Percentiles rank a stretch among this genome's conserved stretches.
These are phyloP conservation scores for Herpetomonas tarakana DNA, from an alignment of 208 protist genomes.

Conservation along the genomic window DNA sequence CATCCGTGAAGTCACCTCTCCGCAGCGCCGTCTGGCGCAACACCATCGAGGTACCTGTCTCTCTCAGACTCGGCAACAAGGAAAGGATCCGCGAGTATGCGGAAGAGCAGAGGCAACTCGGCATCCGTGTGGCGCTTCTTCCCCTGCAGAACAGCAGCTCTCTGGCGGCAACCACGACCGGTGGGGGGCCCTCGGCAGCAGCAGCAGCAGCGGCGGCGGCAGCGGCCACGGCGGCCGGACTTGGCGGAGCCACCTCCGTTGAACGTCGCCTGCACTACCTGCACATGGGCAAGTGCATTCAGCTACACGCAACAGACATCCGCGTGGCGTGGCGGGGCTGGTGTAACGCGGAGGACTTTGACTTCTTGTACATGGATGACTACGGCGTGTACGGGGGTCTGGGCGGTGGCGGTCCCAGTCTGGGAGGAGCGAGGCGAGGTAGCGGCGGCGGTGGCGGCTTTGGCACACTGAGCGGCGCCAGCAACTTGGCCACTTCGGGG, in stretches of 20 bases:
- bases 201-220: neutral
- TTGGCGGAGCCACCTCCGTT: conserved; percentile 3
- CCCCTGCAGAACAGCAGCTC: conserved; percentile 8
- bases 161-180: conserved; percentile 2
- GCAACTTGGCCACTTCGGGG: neutral
- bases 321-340: conserved; percentile 45
- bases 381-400: conserved; percentile 6
- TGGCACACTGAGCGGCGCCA: neutral
- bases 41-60: conserved; percentile 35
- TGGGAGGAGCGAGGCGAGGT: too few species aligned
- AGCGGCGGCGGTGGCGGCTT: neutral
- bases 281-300: conserved; percentile 33
- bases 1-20: conserved; percentile 8
- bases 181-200: neutral
- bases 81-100: conserved; percentile 39
- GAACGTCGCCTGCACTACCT: conserved; percentile 34
- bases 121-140: conserved; percentile 22
- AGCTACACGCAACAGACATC: conserved; percentile 42
- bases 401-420: conserved; percentile 2
- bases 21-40: conserved; percentile 27
- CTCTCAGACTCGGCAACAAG: conserved; percentile 20
- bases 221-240: neutral
- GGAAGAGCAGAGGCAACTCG: conserved; percentile 38
- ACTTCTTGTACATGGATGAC: conserved; percentile 26
- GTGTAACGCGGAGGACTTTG: conserved; percentile 39